Evolutionary conservation across 2,329 filamentous ascomycete species (phyloP), one percentile per base, ranked within the genome.

Genomic region (Colletotrichum sp.): DNA sequence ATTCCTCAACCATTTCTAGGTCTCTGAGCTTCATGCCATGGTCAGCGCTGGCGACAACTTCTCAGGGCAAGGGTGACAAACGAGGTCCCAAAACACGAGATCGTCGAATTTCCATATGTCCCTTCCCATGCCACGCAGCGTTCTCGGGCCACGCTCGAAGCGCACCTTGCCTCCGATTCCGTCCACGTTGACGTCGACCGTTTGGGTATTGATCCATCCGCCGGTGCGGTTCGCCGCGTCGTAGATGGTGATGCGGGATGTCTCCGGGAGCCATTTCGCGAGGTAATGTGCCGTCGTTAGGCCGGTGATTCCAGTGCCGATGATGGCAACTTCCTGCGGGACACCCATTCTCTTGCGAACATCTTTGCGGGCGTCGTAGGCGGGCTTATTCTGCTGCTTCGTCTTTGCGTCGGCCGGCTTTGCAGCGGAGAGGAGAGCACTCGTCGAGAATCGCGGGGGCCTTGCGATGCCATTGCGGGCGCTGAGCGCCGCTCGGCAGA

Each of bases 91-190:
- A 13, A 96, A 91, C 44, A 94, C 87, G 44, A 94, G 82, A 71
- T 94, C 93, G 80, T 93, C 91, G 76, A 89, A 90, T 57, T 86
- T 83, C 77, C 85, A 83, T 1, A 77, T 79, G 39, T 80, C 85
- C 39, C 84, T 75, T 79, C 82, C 78, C 82, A 88, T 78, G 84
- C 91, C 86, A 74, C 94, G 90, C 79, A 98, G 85, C 70, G 95
- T 95, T 80, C 96, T 91, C 27, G 97, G 95, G 0, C 96, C 97
- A 79, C 92, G 91, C 86, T 99, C 96, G 80, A 98, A 95, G 32
- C 94, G 84, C 39, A 98, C 90, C 5, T 81, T 83, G 16, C 84
- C 86, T 65, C 89, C 85, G 27, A 89, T 88, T 19, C 91, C 94
- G 48, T 90, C 88, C 6, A 88, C 85, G 12, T 85, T 82, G 16